Base-by-base conservation (phyloP, 306 rosid genomes). In the Gleditsia sinensis region DNA sequence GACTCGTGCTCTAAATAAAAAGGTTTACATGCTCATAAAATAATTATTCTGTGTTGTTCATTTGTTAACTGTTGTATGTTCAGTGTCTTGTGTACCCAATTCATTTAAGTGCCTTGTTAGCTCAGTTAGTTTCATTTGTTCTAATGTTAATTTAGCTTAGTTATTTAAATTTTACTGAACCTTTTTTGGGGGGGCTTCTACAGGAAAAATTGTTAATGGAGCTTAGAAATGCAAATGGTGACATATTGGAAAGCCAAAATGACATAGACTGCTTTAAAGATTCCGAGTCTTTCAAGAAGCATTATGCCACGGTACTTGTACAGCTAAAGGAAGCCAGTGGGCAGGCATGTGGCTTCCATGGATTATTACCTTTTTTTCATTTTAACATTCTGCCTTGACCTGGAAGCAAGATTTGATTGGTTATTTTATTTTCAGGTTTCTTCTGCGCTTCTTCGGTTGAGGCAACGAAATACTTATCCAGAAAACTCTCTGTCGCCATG, bases 301-400 rank as follows among this genome's bases (percentile, higher is more conserved):
- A 91, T 87, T 89, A 86, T n/a, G 90, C 93, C 74, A 89, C 73
- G 86, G 91, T 91, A 89, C 97, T 89, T 83, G 87, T 91, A 89
- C 91, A 87, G 95, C 95, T 91, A 83, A 87, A 89, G 91, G 95
- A 91, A 91, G 97, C 95, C 95, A 87, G 93, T 89, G 92, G 82
- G 83, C 88, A 91, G 97, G 97, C 97, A 87, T 89, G 97, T 86
- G 94, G 93, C 98, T 90, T 93, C 97, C 92, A 7, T 87, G 73
- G 70, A 76, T 86, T 82, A 68, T 72, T 39, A 49, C n/a, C n/a
- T 72, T 72, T 55, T 7, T 49, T 71, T 59, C 19, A 28, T 12
- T 53, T 19, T 72, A 40, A 66, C 43, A 49, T 59, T 73, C 67
- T 78, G 34, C 23, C 2, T 51, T 68, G 66, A 30, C 74, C 68